A percentile compares a stretch with the other conserved stretches of the same genome.
phyloP scores from a whole-genome alignment of 139 green algal species.

The Chlorella sorokiniana region DNA sequence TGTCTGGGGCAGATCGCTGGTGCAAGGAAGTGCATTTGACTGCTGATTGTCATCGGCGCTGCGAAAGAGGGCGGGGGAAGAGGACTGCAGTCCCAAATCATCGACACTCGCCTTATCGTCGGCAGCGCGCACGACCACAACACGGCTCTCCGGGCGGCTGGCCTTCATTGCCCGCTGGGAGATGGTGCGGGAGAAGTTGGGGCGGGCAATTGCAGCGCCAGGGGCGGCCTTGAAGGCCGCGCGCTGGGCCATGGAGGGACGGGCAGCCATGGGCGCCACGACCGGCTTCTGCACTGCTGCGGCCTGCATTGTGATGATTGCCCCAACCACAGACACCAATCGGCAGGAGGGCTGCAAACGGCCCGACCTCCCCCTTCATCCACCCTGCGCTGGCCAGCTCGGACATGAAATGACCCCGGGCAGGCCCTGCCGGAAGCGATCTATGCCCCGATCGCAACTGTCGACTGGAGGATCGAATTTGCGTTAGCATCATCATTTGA shows the following conservation, averaged over 20 bases:
- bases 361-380: not conserved
- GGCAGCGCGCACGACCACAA: conserved; percentile 39
- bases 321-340: not conserved
- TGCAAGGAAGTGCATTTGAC: not conserved
- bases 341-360: not conserved
- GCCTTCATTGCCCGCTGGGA: not conserved
- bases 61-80: not conserved
- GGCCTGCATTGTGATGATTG: not conserved
- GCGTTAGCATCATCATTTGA: no score
- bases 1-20: not conserved
- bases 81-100: not conserved
- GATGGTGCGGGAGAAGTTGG: conserved; percentile 6
- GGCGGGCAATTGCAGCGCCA: conserved; percentile 8
- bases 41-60: no score
- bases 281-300: not conserved
- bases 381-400: not conserved
- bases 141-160: conserved; percentile 1
- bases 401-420: no score
- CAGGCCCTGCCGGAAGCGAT: no score
- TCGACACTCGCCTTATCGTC: conserved; percentile 43
- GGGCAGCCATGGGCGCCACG: not conserved
- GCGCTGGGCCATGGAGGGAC: not conserved
- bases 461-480: no score
- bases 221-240: conserved; percentile 12
- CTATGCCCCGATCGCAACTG: no score